Evolutionary conservation across 257 asterid genomes (phyloP).

Genomic region (Solanum raphanifolium): DNA sequence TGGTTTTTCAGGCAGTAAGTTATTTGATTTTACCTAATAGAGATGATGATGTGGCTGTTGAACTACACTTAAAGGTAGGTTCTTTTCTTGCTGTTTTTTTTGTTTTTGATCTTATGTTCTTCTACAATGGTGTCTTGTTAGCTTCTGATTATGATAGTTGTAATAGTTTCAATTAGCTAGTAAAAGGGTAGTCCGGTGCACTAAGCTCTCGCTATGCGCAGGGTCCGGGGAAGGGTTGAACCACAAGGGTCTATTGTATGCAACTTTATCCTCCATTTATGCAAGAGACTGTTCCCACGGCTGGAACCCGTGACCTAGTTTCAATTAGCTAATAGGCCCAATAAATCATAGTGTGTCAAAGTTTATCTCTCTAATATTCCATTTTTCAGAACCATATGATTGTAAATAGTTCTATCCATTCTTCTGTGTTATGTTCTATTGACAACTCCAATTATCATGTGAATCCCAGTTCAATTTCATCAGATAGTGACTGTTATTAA

Average conservation of each 20-base stretch:
- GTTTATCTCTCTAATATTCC: background rate
- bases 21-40: conserved; percentile 55
- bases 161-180: background rate
- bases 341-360: background rate
- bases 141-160: background rate
- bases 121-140: background rate
- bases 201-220: background rate
- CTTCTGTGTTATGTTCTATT: background rate
- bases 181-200: background rate
- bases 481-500: background rate
- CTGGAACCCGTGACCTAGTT: background rate
- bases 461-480: background rate
- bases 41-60: conserved; percentile 78
- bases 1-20: conserved; percentile 42
- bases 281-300: background rate
- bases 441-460: background rate
- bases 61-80: conserved; percentile 60
- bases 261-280: background rate
- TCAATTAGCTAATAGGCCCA: background rate
- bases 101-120: background rate
- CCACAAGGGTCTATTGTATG: background rate
- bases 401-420: background rate
- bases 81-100: background rate
- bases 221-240: background rate
- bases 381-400: background rate